Evolutionary conservation across 352 stramenopile species (phyloP).

Genomic region (Thraustochytrium striatum): DNA sequence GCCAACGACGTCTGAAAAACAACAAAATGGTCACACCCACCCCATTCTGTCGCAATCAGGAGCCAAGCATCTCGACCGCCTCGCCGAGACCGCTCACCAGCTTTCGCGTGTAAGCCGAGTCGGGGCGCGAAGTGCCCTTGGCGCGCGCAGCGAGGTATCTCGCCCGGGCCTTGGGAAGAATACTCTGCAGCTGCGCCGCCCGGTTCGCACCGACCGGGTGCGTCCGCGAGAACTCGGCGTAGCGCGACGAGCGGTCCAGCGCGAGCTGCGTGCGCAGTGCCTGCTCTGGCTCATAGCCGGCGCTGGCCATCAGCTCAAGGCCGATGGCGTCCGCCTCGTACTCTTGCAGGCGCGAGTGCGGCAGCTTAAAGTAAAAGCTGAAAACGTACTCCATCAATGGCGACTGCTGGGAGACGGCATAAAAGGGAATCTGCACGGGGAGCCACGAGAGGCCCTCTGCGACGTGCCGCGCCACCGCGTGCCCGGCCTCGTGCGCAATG

Average conservation of each 20-base stretch:
- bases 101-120: no score
- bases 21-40: no score
- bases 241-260: neutral
- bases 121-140: no score
- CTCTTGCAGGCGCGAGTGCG: neutral
- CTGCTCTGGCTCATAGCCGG: neutral
- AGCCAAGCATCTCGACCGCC: no score
- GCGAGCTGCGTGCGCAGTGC: neutral
- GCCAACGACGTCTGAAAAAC: no score
- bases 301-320: neutral
- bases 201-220: neutral
- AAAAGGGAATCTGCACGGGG: neutral
- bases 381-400: neutral
- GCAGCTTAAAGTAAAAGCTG: neutral
- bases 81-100: no score
- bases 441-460: neutral
- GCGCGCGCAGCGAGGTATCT: no score
- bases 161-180: neutral
- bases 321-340: neutral
- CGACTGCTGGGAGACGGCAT: neutral
- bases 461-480: neutral
- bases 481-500: neutral
- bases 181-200: neutral
- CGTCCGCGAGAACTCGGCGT: neutral
- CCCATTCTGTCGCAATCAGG: no score